A percentile compares a stretch with the other conserved stretches of the same genome.
Conservation (phyloP, 1,284 basidiomycete species). For the Cryptococcus floricola region DNA sequence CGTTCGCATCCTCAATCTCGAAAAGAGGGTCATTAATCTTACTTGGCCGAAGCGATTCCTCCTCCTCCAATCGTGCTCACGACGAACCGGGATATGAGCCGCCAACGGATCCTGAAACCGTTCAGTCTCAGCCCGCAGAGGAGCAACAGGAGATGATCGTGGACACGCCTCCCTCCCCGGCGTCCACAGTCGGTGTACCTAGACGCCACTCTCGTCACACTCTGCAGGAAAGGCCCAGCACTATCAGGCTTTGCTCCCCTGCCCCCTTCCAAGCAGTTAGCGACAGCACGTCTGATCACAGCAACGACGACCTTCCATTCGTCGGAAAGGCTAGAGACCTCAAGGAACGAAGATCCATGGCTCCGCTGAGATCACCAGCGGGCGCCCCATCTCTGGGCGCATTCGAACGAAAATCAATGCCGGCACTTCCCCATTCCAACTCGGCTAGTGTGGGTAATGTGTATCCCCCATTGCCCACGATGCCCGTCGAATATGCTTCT, state of each 20-base stretch:
- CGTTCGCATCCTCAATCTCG: slow-evolving; percentile 20
- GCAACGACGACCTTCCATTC: slow-evolving; percentile 36
- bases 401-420: slow-evolving; percentile 35
- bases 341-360: slow-evolving; percentile 35
- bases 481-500: slow-evolving; percentile 13
- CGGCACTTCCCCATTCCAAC: slow-evolving; percentile 17
- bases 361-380: slow-evolving; percentile 16
- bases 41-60: slow-evolving; percentile 10
- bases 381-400: not conserved
- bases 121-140: not conserved
- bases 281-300: slow-evolving; percentile 1
- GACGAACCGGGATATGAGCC: not conserved
- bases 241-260: slow-evolving; percentile 36
- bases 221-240: slow-evolving; percentile 34
- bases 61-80: slow-evolving; percentile 7
- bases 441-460: slow-evolving; percentile 24
- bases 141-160: slow-evolving; percentile 17
- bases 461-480: slow-evolving; percentile 31
- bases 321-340: slow-evolving; percentile 23
- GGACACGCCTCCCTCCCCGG: slow-evolving; percentile 34
- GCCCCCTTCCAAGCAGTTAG: slow-evolving; percentile 10
- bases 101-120: not conserved
- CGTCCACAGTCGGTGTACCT: slow-evolving; percentile 41
- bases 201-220: slow-evolving; percentile 33
- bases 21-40: slow-evolving; percentile 16